Evolutionary conservation across 2,329 filamentous ascomycete genomes (phyloP), one percentile per base, ranked within the genome.

Genomic region (Neofusicoccum sp.): DNA sequence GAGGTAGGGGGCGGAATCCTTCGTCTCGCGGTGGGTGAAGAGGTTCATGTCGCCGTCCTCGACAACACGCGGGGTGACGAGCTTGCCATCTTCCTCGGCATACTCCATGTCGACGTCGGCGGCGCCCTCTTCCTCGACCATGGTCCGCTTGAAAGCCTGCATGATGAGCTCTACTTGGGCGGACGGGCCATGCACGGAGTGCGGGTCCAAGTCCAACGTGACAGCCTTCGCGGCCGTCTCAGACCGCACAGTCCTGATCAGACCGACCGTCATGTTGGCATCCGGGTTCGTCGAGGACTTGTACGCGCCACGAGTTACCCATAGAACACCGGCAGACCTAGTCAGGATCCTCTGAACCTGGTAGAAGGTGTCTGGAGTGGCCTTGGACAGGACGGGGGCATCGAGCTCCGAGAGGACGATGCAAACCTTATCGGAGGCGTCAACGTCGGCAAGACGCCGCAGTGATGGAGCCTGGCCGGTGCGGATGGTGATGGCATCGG

Each of bases 281-380:
- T 38, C 38, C 5, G 60, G 60, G 24, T 49, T 56, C 30, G 51
- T 49, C 11, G 41, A 31, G 6, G 24, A 38, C 16, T 49, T 58
- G 51, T 58, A 57, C 7, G 49, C 60, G 0, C 60, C 60, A n/a
- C 53, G 43, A 0, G 49, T 61, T 6, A 61, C 60, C 60, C 60
- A 61, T 4, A 61, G 49, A 6, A 57, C 49, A 2, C 49, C 60
- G 4, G 36, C 49, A 6, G 49, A n/a, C 14, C 14, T 43, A n/a
- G 43, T 58, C 4, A 61, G 28, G 26, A 61, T 34, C 26, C 40
- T 48, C 26, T 61, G 49, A 12, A 61, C 33, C 8, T 36, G 41
- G 7, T 14, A 4, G n/a, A 56, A 61, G 1, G 26, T 47, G 24
- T 61, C 20, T 3, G 58, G 38, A 3, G 38, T 54, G 14, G 58